These are phyloP conservation scores for Pyrenophora graminea DNA, from an alignment of 2,329 filamentous ascomycete species.

Conservation along the genomic window DNA sequence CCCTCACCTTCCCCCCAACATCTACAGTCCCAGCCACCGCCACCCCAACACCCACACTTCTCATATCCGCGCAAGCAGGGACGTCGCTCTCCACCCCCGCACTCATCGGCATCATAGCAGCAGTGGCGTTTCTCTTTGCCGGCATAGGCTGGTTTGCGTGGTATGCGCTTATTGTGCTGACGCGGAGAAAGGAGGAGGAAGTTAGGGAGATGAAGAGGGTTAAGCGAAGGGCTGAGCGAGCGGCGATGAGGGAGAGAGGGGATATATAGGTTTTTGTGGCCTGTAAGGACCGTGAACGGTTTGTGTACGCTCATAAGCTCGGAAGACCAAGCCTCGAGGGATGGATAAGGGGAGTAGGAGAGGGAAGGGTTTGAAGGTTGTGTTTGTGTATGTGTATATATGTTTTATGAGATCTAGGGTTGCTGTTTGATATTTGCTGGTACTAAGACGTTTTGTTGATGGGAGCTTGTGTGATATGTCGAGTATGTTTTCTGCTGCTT, in stretches of 20 bases:
- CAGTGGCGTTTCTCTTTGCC: not conserved
- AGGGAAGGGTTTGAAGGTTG: slow-evolving; percentile 16
- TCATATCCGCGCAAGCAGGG: not conserved
- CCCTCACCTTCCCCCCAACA: not conserved
- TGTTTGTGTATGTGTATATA: too few relatives aligned
- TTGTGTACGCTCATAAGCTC: too few relatives aligned
- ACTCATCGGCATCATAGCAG: not conserved
- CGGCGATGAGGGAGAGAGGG: slow-evolving; percentile 47
- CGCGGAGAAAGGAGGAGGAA: not conserved
- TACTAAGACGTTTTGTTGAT: too few relatives aligned
- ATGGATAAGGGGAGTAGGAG: too few relatives aligned
- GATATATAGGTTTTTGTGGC: slow-evolving; percentile 54
- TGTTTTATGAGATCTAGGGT: too few relatives aligned
- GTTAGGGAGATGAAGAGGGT: not conserved
- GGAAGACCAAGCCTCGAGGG: too few relatives aligned
- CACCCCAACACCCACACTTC: not conserved
- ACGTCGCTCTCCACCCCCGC: not conserved
- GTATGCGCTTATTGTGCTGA: slow-evolving; percentile 1
- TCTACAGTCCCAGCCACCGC: not conserved
- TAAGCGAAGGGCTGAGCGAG: not conserved
- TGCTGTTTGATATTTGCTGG: too few relatives aligned
- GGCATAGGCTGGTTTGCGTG: slow-evolving; percentile 1
- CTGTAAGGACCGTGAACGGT: too few relatives aligned
- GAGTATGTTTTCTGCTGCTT: too few relatives aligned
- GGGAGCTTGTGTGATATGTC: too few relatives aligned